Conservation (phyloP, 495 filamentous ascomycete species). For the Podospora australis region DNA sequence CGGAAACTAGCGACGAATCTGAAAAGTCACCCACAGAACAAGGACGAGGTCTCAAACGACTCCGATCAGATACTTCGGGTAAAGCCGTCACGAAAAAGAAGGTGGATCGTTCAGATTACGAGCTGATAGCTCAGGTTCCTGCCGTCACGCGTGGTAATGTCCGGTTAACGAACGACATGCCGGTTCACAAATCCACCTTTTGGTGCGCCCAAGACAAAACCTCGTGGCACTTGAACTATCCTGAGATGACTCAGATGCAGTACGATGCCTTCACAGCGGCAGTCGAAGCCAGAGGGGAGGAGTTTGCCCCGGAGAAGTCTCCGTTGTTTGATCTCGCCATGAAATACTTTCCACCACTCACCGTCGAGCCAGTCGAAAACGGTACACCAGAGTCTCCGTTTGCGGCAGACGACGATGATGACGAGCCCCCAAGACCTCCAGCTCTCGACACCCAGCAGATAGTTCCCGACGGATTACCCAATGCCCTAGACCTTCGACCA, state of each 20-base stretch:
- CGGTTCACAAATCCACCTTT: constrained; percentile 41
- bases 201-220: constrained; percentile 43
- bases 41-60: constrained; percentile 39
- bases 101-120: constrained; percentile 27
- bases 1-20: constrained; percentile 32
- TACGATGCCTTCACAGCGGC: constrained; percentile 37
- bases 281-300: constrained; percentile 36
- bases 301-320: constrained; percentile 37
- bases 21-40: constrained; percentile 14
- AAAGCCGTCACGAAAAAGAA: constrained; percentile 2
- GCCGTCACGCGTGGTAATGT: constrained; percentile 26
- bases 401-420: constrained; percentile 17
- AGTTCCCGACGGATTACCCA: too few relatives aligned
- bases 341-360: constrained; percentile 40
- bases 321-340: constrained; percentile 41
- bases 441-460: constrained; percentile 12
- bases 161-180: constrained; percentile 43
- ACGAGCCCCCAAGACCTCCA: constrained; percentile 6
- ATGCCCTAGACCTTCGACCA: too few relatives aligned
- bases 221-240: constrained; percentile 48
- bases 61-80: constrained; percentile 33
- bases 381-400: constrained; percentile 2
- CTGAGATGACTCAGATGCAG: constrained; percentile 48
- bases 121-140: constrained; percentile 33
- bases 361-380: background rate